Base-by-base conservation (phyloP, 1,139 yeast species). In the Candida neerlandica region DNA sequence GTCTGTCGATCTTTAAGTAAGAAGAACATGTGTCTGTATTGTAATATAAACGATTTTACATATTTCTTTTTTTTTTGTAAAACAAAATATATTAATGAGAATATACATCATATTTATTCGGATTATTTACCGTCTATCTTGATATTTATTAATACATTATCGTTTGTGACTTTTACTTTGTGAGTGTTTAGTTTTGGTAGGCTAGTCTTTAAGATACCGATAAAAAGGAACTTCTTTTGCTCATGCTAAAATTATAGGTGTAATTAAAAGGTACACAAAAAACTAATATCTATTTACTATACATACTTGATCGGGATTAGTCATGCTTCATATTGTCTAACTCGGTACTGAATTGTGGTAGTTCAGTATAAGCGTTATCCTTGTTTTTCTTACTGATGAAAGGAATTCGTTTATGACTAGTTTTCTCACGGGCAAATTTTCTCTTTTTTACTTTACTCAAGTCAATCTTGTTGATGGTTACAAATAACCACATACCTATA, bases 401-500 rank as follows among this genome's bases (percentile, higher is more conserved):
- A 6, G 69, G 69, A 38, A 73, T 61, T 58, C 64, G 64, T 55
- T 63, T 64, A 56, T 69, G 73, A 11, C 62, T 60, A 32, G 71
- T 69, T 27, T 62, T 66, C 9, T 71, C 75, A 49, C 78, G 77
- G 41, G 76, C 78, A 52, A 71, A 75, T 60, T 75, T 79, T 56
- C 77, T 75, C 58, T 76, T 83, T 66, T 73, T 73, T 48, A 82
- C 80, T 52, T 78, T 78, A 41, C 77, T 66, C 53, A 76, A 68
- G 56, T 81, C 85, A 50, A 77, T 59, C 54, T 71, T 75, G 61
- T 85, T 87, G 49, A 78, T 52, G 57, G 69, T 72, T 11, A 85
- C 76, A 63, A 87, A 86, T 51, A 83, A 58, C 62, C 85, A 86
- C 86, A 86, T 84, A 41, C 76, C 72, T 41, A 84, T 69, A 2